Evolutionary conservation across 805 yeast species (phyloP).

Genomic region (Monosporozyma servazzii): DNA sequence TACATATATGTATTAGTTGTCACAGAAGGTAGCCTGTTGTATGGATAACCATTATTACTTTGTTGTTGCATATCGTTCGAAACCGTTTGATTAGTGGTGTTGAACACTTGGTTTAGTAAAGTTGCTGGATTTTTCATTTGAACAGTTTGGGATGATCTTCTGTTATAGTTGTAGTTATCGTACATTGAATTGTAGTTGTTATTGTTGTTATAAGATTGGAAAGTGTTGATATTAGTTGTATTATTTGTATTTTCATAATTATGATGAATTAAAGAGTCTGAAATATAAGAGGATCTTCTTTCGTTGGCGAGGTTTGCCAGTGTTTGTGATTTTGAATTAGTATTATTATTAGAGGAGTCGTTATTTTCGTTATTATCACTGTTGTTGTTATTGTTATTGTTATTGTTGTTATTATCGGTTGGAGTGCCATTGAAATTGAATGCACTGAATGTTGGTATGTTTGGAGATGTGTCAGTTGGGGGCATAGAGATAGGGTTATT

Average conservation of each 20-base stretch:
- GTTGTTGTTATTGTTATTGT: background rate
- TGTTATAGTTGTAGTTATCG: background rate
- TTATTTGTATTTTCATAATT: background rate
- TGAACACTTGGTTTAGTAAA: background rate
- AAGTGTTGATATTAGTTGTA: no score
- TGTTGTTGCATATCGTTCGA: background rate
- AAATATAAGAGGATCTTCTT: conserved; percentile 67
- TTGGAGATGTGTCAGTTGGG: background rate
- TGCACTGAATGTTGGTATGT: background rate
- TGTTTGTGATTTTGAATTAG: background rate
- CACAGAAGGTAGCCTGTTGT: background rate
- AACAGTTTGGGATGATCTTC: background rate
- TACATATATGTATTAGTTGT: background rate
- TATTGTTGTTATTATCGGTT: background rate
- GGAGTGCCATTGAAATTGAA: background rate
- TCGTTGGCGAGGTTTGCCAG: conserved; percentile 29
- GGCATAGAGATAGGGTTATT: background rate
- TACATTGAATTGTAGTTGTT: background rate
- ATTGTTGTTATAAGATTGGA: conserved; percentile 1
- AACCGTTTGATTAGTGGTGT: background rate
- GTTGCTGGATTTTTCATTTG: background rate
- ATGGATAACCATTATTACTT: background rate
- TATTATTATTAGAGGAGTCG: background rate
- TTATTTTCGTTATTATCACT: background rate
- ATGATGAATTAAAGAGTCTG: conserved; percentile 45